Percentiles rank a stretch among this genome's conserved stretches.
Evolutionary conservation across 148 eudicot species (phyloP).

Genomic region (Linanthus parryae): DNA sequence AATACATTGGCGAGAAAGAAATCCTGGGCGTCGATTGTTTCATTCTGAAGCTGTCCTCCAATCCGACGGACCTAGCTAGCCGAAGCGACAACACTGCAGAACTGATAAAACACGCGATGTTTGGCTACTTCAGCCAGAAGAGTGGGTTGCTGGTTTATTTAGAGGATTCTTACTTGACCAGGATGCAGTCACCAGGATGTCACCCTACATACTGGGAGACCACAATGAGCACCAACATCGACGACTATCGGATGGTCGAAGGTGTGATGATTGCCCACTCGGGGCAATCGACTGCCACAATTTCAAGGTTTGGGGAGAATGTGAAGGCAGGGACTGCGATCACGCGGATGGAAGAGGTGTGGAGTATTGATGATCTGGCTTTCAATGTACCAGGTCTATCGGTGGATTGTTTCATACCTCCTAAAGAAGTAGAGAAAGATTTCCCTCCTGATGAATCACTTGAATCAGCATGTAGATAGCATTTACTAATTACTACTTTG

Average conservation of each 20-base stretch:
- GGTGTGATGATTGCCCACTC: conserved; percentile 86
- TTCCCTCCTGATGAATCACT: conserved; percentile 19
- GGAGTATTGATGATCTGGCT: conserved; percentile 78
- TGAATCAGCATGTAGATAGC: no score
- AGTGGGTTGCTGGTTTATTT: conserved; percentile 71
- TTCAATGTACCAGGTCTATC: conserved; percentile 85
- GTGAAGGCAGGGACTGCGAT: conserved; percentile 49
- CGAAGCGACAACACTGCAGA: conserved; percentile 84
- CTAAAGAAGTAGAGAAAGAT: conserved; percentile 48
- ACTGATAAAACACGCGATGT: conserved; percentile 82
- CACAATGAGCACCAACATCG: conserved; percentile 70
- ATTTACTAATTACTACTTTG: no score
- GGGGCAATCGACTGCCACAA: conserved; percentile 58
- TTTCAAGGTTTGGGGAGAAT: conserved; percentile 76
- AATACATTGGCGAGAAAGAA: conserved; percentile 86
- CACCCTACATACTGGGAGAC: conserved; percentile 92
- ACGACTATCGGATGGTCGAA: conserved; percentile 75
- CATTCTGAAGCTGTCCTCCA: conserved; percentile 65
- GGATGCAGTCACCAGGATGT: conserved; percentile 77
- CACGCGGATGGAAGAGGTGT: conserved; percentile 82
- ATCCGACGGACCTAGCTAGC: conserved; percentile 60
- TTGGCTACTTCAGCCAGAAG: conserved; percentile 91
- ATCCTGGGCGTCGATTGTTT: conserved; percentile 63
- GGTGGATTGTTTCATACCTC: conserved; percentile 78
- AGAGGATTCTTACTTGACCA: conserved; percentile 87